Conservation (phyloP, 176 grass and related monocot genomes). For the Thalia dealbata region DNA sequence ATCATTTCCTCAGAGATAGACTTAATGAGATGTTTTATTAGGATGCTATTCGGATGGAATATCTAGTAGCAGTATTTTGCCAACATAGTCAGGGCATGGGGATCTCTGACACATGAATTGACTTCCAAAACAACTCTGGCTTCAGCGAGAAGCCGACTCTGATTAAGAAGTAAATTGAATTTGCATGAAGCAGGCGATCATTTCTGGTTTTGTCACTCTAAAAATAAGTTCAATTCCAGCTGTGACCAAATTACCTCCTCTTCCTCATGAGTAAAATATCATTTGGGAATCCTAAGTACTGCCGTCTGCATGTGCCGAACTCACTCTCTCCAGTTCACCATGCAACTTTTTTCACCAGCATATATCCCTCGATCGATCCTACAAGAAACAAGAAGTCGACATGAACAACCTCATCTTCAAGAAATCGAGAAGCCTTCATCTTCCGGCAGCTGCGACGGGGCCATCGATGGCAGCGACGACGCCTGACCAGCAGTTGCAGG, state of each 20-base stretch:
- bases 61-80: too few relatives aligned
- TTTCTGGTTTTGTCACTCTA: background rate
- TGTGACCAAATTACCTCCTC: background rate
- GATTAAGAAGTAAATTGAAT: background rate
- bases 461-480: conserved; percentile 8
- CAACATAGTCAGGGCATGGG: too few relatives aligned
- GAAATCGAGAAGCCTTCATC: conserved; percentile 28
- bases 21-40: too few relatives aligned
- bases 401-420: conserved; percentile 37
- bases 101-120: background rate
- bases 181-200: background rate
- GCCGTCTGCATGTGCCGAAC: background rate
- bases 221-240: background rate
- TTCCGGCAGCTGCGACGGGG: too few relatives aligned
- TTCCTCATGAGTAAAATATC: background rate
- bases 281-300: background rate
- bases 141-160: background rate
- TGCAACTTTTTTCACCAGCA: background rate
- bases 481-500: background rate
- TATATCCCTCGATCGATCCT: background rate
- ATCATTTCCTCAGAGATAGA: too few relatives aligned
- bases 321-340: background rate
- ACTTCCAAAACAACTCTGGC: background rate
- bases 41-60: too few relatives aligned
- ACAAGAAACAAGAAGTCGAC: background rate